Evolutionary conservation across 2,329 filamentous ascomycete genomes (phyloP).

Genomic region (Chaetomiaceae sp.): DNA sequence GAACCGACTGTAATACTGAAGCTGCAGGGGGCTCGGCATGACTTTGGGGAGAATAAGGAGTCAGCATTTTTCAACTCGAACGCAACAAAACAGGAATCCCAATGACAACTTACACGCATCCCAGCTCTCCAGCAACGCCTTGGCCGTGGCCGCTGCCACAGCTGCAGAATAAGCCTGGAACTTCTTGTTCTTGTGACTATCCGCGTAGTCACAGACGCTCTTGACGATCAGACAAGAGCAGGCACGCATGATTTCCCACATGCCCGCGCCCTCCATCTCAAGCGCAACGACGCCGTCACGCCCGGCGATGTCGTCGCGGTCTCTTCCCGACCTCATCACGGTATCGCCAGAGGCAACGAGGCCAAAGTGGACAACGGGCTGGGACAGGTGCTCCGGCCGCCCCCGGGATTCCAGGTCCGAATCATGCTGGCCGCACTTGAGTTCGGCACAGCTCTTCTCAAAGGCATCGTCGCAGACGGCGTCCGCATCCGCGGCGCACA

Average conservation of each 20-base stretch:
- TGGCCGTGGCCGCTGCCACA: conserved; percentile 30
- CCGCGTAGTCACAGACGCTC: conserved; percentile 37
- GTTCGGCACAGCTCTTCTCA: conserved; percentile 1
- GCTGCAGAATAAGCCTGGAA: conserved; percentile 36
- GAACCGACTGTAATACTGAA: no score
- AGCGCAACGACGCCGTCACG: conserved; percentile 30
- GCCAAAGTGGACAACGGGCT: conserved; percentile 17
- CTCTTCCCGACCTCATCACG: conserved; percentile 33
- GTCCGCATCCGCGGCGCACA: background rate
- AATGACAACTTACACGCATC: background rate
- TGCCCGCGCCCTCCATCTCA: conserved; percentile 36
- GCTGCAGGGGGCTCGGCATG: no score
- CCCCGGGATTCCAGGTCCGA: conserved; percentile 1
- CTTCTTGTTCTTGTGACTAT: conserved; percentile 35
- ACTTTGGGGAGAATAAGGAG: no score
- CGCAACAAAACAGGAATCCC: no score
- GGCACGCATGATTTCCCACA: conserved; percentile 29
- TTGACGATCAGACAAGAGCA: conserved; percentile 33
- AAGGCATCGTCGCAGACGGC: background rate
- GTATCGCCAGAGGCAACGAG: conserved; percentile 34
- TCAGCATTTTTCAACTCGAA: background rate
- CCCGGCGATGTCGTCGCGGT: conserved; percentile 29
- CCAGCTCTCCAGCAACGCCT: conserved; percentile 27
- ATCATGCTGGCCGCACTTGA: conserved; percentile 12
- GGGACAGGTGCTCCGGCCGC: background rate